phyloP scores from a whole-genome alignment of 2,329 filamentous ascomycete species.

The Monilinia laxa region DNA sequence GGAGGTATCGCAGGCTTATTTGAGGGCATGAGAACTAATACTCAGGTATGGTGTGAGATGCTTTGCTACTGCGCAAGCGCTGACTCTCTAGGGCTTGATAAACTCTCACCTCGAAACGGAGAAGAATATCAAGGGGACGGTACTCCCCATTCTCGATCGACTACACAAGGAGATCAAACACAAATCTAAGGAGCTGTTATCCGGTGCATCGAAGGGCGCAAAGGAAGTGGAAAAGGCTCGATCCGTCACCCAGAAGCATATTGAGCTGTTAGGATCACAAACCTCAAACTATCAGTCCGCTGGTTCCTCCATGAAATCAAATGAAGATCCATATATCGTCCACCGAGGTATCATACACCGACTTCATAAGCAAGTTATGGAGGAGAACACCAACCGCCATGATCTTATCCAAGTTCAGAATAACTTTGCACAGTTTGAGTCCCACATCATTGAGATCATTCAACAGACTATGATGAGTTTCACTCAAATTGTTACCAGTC shows the following conservation, averaged over 20 bases:
- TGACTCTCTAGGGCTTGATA: conserved; percentile 63
- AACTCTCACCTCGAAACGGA: conserved; percentile 90
- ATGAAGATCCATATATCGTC: conserved; percentile 85
- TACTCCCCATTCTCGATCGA: conserved; percentile 84
- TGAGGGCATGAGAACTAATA: conserved; percentile 91
- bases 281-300: conserved; percentile 76
- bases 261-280: conserved; percentile 87
- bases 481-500: conserved; percentile 74
- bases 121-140: conserved; percentile 80
- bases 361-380: conserved; percentile 83
- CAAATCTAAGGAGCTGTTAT: conserved; percentile 85
- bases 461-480: conserved; percentile 83
- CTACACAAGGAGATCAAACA: conserved; percentile 96
- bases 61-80: neutral
- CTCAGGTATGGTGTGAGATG: conserved; percentile 54
- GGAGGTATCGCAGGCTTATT: conserved; percentile 88
- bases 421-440: conserved; percentile 84
- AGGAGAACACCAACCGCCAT: conserved; percentile 94
- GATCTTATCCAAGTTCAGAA: conserved; percentile 90
- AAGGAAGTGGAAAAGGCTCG: conserved; percentile 93
- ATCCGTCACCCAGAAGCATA: conserved; percentile 85
- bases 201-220: conserved; percentile 77
- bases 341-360: conserved; percentile 79
- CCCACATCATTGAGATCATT: conserved; percentile 77
- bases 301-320: conserved; percentile 66